phyloP scores from a whole-genome alignment of 768 basidiomycete species.

The Xerocomus brunneocitrinus region DNA sequence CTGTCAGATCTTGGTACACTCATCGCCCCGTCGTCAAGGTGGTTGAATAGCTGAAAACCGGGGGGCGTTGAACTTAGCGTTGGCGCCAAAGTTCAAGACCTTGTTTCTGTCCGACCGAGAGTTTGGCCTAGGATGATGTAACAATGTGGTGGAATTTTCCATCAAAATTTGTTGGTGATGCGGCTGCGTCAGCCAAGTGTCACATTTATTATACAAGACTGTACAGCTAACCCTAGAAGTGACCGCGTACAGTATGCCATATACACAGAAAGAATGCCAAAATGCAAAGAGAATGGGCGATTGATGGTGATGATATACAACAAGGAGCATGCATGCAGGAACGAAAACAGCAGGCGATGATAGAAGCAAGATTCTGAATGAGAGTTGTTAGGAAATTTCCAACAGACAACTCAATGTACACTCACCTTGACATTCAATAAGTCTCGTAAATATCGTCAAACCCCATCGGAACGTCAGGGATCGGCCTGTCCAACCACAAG shows the following conservation, averaged over 20 bases:
- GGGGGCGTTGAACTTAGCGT: slow-evolving; percentile 1
- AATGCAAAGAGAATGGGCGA: slow-evolving; percentile 5
- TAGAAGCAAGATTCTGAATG: not conserved
- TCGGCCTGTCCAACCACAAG: slow-evolving; percentile 7
- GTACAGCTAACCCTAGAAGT: not conserved
- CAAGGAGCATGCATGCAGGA: slow-evolving; percentile 1
- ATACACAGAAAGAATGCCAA: slow-evolving; percentile 2
- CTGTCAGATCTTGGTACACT: not conserved
- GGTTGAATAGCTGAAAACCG: no score
- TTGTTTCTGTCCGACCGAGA: not conserved
- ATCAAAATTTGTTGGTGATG: not conserved
- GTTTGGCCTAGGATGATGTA: not conserved
- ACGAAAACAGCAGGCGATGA: slow-evolving; percentile 5
- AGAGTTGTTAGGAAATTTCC: not conserved
- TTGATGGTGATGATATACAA: not conserved
- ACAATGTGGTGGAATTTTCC: not conserved
- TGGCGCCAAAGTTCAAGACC: slow-evolving; percentile 4
- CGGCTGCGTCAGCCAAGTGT: not conserved
- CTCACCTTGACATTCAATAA: slow-evolving; percentile 16
- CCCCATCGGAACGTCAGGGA: slow-evolving; percentile 28
- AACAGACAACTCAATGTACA: not conserved
- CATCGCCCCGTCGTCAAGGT: not conserved
- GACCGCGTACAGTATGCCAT: slow-evolving; percentile 5
- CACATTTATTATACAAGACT: slow-evolving; percentile 1
- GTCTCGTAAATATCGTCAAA: slow-evolving; percentile 21